These are phyloP conservation scores for Chamaecrista fasciculata DNA, from an alignment of 306 rosid genomes.

Conservation along the genomic window DNA sequence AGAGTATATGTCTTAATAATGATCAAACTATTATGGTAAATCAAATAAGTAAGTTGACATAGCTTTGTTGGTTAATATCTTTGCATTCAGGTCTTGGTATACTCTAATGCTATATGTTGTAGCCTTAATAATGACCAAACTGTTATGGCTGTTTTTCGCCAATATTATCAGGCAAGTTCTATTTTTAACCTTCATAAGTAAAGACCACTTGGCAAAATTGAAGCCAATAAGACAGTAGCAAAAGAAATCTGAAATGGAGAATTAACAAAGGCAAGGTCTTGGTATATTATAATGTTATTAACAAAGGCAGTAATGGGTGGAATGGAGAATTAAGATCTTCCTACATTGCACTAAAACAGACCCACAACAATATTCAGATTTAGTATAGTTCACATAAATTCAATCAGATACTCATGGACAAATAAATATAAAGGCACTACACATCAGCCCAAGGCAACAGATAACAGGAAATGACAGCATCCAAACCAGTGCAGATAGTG, in stretches of 20 bases:
- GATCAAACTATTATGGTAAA: no score
- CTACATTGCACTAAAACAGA: background rate
- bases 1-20: no score
- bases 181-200: background rate
- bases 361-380: background rate
- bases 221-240: background rate
- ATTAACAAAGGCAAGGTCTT: no score
- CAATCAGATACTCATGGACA: background rate
- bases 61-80: slow-evolving; percentile 5
- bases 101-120: background rate
- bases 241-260: slow-evolving; percentile 12
- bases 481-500: background rate
- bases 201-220: background rate
- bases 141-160: slow-evolving; percentile 85
- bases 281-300: no score
- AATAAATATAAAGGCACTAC: background rate
- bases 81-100: background rate
- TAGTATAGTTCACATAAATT: background rate
- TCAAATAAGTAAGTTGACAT: slow-evolving; percentile 53
- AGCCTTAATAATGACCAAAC: background rate
- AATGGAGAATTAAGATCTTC: background rate
- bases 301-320: no score
- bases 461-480: background rate
- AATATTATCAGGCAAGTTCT: slow-evolving; percentile 70
- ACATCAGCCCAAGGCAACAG: slow-evolving; percentile 17